Conservation (phyloP, 345 rosid genomes). For the Hibiscus mutabilis region DNA sequence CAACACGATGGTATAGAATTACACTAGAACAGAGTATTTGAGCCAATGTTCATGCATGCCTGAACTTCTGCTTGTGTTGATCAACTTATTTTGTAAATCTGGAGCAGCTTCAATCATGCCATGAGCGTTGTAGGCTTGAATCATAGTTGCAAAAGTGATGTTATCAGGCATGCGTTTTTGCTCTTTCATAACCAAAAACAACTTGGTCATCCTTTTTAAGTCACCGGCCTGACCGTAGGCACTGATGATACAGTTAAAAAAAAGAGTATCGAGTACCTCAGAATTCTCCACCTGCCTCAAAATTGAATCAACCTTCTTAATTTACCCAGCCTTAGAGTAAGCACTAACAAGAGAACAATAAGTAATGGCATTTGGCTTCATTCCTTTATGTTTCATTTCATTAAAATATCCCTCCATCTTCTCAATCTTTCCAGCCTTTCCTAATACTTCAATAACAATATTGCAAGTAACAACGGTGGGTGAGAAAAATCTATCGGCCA, state of each 20-base stretch:
- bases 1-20: background rate
- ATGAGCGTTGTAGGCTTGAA: conserved; percentile 53
- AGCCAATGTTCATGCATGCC: conserved; percentile 25
- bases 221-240: conserved; percentile 73
- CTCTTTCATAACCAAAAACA: conserved; percentile 58
- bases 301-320: conserved; percentile 55
- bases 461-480: conserved; percentile 54
- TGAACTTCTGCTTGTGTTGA: conserved; percentile 25
- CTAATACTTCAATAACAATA: conserved; percentile 58
- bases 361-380: conserved; percentile 72
- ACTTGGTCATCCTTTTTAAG: conserved; percentile 54
- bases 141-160: conserved; percentile 65
- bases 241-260: conserved; percentile 69
- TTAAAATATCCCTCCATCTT: conserved; percentile 60
- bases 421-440: conserved; percentile 49
- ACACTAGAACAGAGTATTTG: background rate
- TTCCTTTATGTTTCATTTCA: conserved; percentile 71
- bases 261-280: conserved; percentile 63
- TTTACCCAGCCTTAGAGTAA: conserved; percentile 51
- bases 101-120: conserved; percentile 59
- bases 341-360: conserved; percentile 71
- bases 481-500: conserved; percentile 57
- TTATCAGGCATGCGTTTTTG: conserved; percentile 59
- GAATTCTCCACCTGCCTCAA: conserved; percentile 74
- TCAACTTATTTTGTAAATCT: conserved; percentile 44